Base-by-base conservation (phyloP, 2,329 filamentous ascomycete genomes). In the Talaromyces amestolkiae region DNA sequence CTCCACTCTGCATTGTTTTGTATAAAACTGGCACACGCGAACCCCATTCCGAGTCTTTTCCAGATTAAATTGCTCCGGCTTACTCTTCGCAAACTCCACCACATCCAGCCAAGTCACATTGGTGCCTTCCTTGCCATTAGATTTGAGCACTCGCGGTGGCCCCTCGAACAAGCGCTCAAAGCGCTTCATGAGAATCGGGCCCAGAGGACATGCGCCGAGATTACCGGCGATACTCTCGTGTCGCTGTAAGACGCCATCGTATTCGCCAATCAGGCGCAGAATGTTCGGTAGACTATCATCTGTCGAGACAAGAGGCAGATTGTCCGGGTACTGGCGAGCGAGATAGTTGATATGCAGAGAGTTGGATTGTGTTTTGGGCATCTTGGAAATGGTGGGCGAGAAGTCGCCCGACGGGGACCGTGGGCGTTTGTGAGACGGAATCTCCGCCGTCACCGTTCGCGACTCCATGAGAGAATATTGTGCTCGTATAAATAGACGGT, bases 201-300 rank as follows among this genome's bases (percentile, higher is more conserved):
- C 92, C 1, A 93, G 86, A 19, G 93, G 89, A 70, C 92, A 91
- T 64, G 91, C 92, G 71, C 92, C 92, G 31, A 97, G 84, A 72
- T 92, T 94, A 65, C 90, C 89, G 56, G 92, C 93, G 71, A 96
- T 87, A 76, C 91, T 94, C 79, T 97, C 92, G 76, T 94, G 91
- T 64, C 91, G 87, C 72, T 91, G 91, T 61, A 96, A 82, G 17
- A 95, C 91, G 69, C 89, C 92, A 85, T 93, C 91, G 77, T 96
- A 96, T 71, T 93, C 89, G 73, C 85, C 85, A 66, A 96, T 86
- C 68, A 93, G 83, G 47, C 86, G 82, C 56, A 95, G 79, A 63
- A 95, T 87, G 70, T 91, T 89, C 13, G 87, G 85, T 72, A 96
- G 90, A 11, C 86, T 89, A 72, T 93, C 91, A 64, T 88, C 84